Conservation (phyloP, 345 rosid genomes). For the Geranium rotundifolium region DNA sequence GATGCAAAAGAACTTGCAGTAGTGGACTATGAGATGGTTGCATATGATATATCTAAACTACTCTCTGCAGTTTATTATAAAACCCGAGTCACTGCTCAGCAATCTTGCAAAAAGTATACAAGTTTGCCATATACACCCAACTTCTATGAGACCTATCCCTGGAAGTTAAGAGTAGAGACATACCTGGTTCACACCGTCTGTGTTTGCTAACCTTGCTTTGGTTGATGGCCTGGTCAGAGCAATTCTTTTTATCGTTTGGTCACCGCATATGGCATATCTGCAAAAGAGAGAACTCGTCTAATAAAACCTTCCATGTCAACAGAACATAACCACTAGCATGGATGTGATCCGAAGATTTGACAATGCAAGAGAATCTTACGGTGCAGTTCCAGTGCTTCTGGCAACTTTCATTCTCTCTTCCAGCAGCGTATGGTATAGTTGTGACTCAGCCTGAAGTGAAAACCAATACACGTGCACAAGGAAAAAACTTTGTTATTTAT, state of each 20-base stretch:
- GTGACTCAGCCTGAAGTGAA: conserved; percentile 23
- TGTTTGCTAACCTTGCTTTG: conserved; percentile 37
- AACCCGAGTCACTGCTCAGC: too few relatives aligned
- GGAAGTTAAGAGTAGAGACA: not conserved
- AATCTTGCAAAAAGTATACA: too few relatives aligned
- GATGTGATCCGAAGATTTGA: too few relatives aligned
- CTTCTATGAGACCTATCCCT: not conserved
- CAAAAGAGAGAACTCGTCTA: conserved; percentile 3
- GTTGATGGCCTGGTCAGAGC: conserved; percentile 34
- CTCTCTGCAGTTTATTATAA: too few relatives aligned
- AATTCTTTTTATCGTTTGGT: conserved; percentile 31
- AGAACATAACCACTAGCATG: not conserved
- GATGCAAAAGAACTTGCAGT: not conserved
- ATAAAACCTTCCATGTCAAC: conserved; percentile 1
- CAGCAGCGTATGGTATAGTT: conserved; percentile 30
- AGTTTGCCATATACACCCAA: too few relatives aligned
- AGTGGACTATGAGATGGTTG: not conserved
- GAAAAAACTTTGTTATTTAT: not conserved
- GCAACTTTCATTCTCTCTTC: conserved; percentile 40
- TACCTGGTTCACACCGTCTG: conserved; percentile 48
- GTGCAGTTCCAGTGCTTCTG: conserved; percentile 38
- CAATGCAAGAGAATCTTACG: conserved; percentile 22
- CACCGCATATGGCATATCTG: conserved; percentile 40
- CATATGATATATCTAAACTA: not conserved
- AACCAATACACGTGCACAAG: not conserved